A percentile compares a stretch with the other conserved stretches of the same genome.
phyloP scores from a whole-genome alignment of 1,284 basidiomycete species.

The Ganoderma leucocontextum region DNA sequence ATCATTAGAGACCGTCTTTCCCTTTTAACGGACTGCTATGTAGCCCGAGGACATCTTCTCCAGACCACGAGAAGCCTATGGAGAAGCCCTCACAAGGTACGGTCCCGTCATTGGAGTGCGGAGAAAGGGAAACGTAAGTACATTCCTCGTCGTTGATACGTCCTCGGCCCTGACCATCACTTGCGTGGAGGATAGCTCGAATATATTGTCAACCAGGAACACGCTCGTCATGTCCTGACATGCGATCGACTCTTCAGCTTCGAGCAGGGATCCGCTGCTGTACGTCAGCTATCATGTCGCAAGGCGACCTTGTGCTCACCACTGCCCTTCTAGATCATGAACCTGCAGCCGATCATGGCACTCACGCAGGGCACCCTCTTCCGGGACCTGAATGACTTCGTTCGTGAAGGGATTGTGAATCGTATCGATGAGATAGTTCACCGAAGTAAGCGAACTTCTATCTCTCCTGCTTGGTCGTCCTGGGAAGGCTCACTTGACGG shows the following conservation, averaged over 20 bases:
- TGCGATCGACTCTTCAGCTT: constrained; percentile 46
- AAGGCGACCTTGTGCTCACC: constrained; percentile 11
- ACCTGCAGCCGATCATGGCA: constrained; percentile 38
- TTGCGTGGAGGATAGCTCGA: constrained; percentile 39
- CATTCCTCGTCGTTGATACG: too few relatives aligned
- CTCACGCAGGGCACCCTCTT: constrained; percentile 34
- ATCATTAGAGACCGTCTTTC: neutral
- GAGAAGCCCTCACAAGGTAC: constrained; percentile 39
- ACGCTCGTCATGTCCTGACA: constrained; percentile 40
- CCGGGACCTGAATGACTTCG: constrained; percentile 35
- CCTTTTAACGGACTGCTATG: neutral
- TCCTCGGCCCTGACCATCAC: neutral
- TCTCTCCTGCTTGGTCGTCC: neutral
- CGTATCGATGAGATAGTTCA: constrained; percentile 37
- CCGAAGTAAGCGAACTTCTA: constrained; percentile 27
- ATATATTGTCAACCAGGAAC: constrained; percentile 44
- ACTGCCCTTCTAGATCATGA: constrained; percentile 34
- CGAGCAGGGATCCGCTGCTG: constrained; percentile 44
- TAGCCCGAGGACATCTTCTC: constrained; percentile 43
- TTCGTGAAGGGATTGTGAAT: constrained; percentile 35
- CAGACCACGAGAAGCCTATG: constrained; percentile 43
- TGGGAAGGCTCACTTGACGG: neutral
- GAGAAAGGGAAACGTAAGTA: constrained; percentile 43
- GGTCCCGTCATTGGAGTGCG: constrained; percentile 45
- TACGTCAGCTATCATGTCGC: constrained; percentile 23